Base-by-base conservation (phyloP, 768 basidiomycete genomes). In the Gelatoporia subvermispora region DNA sequence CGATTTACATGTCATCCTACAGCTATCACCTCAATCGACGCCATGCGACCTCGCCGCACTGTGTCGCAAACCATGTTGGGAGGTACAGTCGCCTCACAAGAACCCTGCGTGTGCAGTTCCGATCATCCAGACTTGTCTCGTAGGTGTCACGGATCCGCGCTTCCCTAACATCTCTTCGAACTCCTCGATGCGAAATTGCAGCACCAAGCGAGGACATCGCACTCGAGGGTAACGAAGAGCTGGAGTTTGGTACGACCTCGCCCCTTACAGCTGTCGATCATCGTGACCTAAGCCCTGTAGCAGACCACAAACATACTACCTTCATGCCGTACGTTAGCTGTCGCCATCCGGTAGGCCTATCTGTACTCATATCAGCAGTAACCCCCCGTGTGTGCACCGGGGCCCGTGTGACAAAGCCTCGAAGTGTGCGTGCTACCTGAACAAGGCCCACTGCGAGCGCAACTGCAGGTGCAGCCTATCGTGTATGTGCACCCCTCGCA, bases 1-100 rank as follows among this genome's bases (percentile, higher is more conserved):
- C 31, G 52, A 64, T 0, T 57, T 85, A 2, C 60, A 54, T 18
- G 63, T 61, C 2, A 57, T 79, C 4, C 62, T 78, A 9, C 63
- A 72, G 15, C 60, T 76, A 20, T 65, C 69, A 0, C 75, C 76
- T 7, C 72, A 81, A 40, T 58, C 66, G 3, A 60, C 66, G 0
- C 70, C 82, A 0, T 86, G 85, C 52, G 73, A 80, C 40, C 62
- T 85, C 11, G 76, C 81, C 16, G 58, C 67, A 1, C 63, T 85
- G 15, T 77, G 77, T 59, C 68, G 69, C 9, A 81, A 77, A 51
- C 76, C 82, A 4, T 88, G 85, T 60, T 62, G 64, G 23, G 80
- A 87, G 69, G 85, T 83, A 47, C 31, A 44, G n/a, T n/a, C n/a
- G n/a, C n/a, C n/a, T n/a, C n/a, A n/a, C n/a, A n/a, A n/a, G n/a